Conservation (phyloP, 129 eudicot species). For the Escallonia rubra region DNA sequence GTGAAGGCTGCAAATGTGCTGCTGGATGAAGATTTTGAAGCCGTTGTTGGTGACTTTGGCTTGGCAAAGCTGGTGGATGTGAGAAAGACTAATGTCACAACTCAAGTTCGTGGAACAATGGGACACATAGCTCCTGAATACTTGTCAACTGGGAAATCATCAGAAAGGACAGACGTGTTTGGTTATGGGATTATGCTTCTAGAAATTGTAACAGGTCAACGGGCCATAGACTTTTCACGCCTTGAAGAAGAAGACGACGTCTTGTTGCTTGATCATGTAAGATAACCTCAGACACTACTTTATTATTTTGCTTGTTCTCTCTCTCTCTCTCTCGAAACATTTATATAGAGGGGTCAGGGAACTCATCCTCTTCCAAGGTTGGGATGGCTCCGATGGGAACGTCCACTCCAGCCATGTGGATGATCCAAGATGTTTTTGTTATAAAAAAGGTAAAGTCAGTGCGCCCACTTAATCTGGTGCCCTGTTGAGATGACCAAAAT, state of each 20-base stretch:
- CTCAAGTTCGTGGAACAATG: slow-evolving; percentile 99
- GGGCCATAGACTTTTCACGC: slow-evolving; percentile 95
- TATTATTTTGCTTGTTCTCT: neutral
- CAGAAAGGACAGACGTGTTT: slow-evolving; percentile 91
- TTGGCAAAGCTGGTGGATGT: slow-evolving; percentile 92
- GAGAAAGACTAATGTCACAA: slow-evolving; percentile 87
- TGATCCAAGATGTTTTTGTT: no score
- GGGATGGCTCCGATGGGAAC: no score
- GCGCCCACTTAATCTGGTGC: no score
- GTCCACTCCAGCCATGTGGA: no score
- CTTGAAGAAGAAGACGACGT: slow-evolving; percentile 96
- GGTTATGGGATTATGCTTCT: slow-evolving; percentile 98
- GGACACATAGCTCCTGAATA: slow-evolving; percentile 99
- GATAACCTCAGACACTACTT: slow-evolving; percentile 10
- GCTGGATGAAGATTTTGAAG: slow-evolving; percentile 95
- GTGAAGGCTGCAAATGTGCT: slow-evolving; percentile 98
- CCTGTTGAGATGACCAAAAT: no score
- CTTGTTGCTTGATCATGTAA: slow-evolving; percentile 95
- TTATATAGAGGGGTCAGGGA: no score
- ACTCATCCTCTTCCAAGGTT: no score
- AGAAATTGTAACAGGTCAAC: slow-evolving; percentile 89
- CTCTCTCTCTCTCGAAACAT: neutral
- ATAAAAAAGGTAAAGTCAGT: no score
- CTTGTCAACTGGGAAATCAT: slow-evolving; percentile 91
- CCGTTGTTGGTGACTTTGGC: slow-evolving; percentile 98